Base-by-base conservation (phyloP, 2,329 filamentous ascomycete genomes). In the Fonsecaea monophora region DNA sequence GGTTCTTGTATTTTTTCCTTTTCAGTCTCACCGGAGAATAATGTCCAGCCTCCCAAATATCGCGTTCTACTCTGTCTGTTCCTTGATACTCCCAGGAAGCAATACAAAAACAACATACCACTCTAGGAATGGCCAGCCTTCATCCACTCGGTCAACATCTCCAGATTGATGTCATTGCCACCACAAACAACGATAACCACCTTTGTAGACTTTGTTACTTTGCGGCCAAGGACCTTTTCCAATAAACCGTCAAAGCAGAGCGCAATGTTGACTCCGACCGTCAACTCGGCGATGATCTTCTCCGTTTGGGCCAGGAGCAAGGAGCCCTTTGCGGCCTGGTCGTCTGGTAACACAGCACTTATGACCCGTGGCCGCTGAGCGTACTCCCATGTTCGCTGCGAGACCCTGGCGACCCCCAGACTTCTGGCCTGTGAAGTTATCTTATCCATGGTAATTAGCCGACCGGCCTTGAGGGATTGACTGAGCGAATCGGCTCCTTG, bases 291-390 rank as follows among this genome's bases (percentile, higher is more conserved):
- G 66, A 97, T 82, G 65, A 94, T 80, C 32, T 90, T 82, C 72
- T 94, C 91, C 67, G 96, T 92, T 71, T 97, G 91, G 8, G 92
- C 89, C 68, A 97, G 88, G 34, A 86, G 83, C 73, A 90, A 88
- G 62, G 90, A 91, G 2, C 89, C 92, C 79, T 89, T 86, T 18
- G 91, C 92, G 0, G 94, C 93, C 74, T 95, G 91, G 2, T 87
- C 88, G 73, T 96, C 92, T 2, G 83, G 84, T 9, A 95, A 82
- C 0, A 92, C 89, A 1, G 86, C 78, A 69, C 84, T 89, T 40
- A 82, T 82, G 25, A 90, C 84, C 34, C 58, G 54, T 82, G 81
- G 55, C 1, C 62, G 66, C 77, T 75, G 53, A 82, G 84, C 87
- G 77, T 91, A 89, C 70, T 88, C 85, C 78, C 90, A 90, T 0